Conservation (phyloP, 257 asterid genomes). For the Solanum ossicruentum region DNA sequence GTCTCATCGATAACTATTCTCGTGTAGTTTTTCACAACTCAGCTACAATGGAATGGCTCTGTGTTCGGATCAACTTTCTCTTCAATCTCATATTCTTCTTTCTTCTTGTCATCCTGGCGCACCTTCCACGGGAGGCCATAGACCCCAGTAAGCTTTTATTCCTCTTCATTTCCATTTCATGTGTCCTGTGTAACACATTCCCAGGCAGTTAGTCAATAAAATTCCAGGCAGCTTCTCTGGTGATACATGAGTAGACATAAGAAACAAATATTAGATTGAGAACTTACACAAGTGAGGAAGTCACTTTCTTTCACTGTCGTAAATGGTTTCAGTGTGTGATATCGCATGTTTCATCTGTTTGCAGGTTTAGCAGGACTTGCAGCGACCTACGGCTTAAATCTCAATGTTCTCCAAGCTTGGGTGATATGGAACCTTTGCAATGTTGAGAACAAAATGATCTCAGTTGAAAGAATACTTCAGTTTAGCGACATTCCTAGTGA, state of each 20-base stretch:
- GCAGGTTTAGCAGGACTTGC: slow-evolving; percentile 85
- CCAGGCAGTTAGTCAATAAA: neutral
- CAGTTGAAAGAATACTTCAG: slow-evolving; percentile 69
- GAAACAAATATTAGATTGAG: neutral
- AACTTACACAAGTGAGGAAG: neutral
- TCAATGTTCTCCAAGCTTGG: slow-evolving; percentile 81
- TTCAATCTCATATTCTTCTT: slow-evolving; percentile 76
- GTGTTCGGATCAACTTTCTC: slow-evolving; percentile 68
- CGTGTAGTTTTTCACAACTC: slow-evolving; percentile 60
- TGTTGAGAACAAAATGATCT: slow-evolving; percentile 80
- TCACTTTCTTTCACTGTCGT: neutral
- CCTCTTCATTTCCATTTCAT: neutral
- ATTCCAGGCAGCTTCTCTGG: neutral
- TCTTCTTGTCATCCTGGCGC: slow-evolving; percentile 59
- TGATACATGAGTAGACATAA: neutral
- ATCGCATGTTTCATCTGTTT: neutral
- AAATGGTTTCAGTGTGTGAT: neutral
- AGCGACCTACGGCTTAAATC: slow-evolving; percentile 68
- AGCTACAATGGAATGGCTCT: slow-evolving; percentile 86
- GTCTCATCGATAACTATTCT: slow-evolving; percentile 56
- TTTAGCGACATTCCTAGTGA: slow-evolving; percentile 49
- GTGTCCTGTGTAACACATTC: neutral
- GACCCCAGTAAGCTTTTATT: slow-evolving; percentile 56
- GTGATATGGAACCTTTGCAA: slow-evolving; percentile 86
- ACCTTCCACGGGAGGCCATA: slow-evolving; percentile 56